Percentiles rank a stretch among this genome's conserved stretches.
Evolutionary conservation across 495 filamentous ascomycete genomes (phyloP).

Genomic region (Hypoxylon fuscum): DNA sequence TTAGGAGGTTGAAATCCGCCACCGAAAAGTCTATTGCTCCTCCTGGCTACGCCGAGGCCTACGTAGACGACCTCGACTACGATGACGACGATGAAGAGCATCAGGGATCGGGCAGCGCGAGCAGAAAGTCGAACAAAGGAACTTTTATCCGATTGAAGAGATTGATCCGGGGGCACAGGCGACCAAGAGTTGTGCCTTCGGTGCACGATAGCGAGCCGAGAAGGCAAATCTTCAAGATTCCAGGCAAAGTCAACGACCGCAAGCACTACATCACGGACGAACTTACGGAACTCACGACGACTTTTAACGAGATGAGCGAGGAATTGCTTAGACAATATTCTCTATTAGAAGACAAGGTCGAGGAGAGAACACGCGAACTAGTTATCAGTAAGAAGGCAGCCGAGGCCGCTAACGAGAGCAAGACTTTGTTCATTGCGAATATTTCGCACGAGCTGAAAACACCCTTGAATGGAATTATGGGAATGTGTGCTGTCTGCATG

Average conservation of each 20-base stretch:
- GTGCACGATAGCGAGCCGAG: constrained; percentile 55
- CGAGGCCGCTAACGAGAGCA: constrained; percentile 91
- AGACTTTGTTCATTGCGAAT: constrained; percentile 94
- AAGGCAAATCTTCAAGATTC: constrained; percentile 78
- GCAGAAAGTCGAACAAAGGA: constrained; percentile 52
- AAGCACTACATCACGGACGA: constrained; percentile 85
- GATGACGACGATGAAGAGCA: constrained; percentile 50
- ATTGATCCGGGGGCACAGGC: constrained; percentile 43
- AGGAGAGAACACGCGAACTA: constrained; percentile 80
- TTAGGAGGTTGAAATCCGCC: constrained; percentile 77
- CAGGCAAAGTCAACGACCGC: constrained; percentile 77
- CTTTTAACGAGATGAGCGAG: constrained; percentile 94
- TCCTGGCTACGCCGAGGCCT: constrained; percentile 63
- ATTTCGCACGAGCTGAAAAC: constrained; percentile 96
- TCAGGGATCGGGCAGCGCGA: constrained; percentile 45
- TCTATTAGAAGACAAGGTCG: constrained; percentile 83
- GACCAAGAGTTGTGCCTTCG: constrained; percentile 41
- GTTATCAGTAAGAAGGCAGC: constrained; percentile 91
- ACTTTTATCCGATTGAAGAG: constrained; percentile 47
- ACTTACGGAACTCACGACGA: constrained; percentile 82
- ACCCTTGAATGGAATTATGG: constrained; percentile 90
- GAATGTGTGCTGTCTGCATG: constrained; percentile 93
- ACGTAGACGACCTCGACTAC: constrained; percentile 50
- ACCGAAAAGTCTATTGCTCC: constrained; percentile 79
- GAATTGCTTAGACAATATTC: constrained; percentile 87